Percentiles rank a stretch among this genome's conserved stretches.
These are phyloP conservation scores for Scedosporium apiospermum DNA, from an alignment of 2,329 filamentous ascomycete species.

Conservation along the genomic window DNA sequence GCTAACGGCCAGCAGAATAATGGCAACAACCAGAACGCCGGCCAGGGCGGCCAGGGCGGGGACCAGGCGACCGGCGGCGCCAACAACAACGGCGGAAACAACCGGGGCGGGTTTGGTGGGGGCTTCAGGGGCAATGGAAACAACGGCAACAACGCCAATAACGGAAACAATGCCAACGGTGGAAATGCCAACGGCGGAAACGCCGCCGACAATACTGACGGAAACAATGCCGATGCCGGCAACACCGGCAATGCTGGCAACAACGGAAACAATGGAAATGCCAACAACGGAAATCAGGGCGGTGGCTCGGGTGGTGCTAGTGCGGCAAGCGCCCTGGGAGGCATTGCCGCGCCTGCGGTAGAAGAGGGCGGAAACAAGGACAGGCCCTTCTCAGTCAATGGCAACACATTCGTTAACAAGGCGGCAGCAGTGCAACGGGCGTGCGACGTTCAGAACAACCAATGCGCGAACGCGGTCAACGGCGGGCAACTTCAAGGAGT, in stretches of 20 bases:
- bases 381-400: constrained; percentile 47
- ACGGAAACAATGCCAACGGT: constrained; percentile 9
- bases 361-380: constrained; percentile 32
- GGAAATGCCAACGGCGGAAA: constrained; percentile 9
- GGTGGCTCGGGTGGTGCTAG: constrained; percentile 17
- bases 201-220: constrained; percentile 7
- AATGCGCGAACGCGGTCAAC: constrained; percentile 48
- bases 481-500: constrained; percentile 29
- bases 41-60: constrained; percentile 7
- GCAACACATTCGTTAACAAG: constrained; percentile 47
- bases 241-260: constrained; percentile 6
- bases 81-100: constrained; percentile 9
- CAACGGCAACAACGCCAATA: constrained; percentile 8
- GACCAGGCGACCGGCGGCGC: constrained; percentile 9
- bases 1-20: not conserved
- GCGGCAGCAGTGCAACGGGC: constrained; percentile 47
- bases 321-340: constrained; percentile 32
- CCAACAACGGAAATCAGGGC: not conserved
- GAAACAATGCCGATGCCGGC: constrained; percentile 12
- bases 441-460: constrained; percentile 55
- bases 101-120: constrained; percentile 8
- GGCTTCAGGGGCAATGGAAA: constrained; percentile 5
- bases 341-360: constrained; percentile 41
- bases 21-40: constrained; percentile 9
- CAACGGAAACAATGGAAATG: constrained; percentile 9